phyloP scores from a whole-genome alignment of 305 asterid species.

The Fraxinus baroniana region DNA sequence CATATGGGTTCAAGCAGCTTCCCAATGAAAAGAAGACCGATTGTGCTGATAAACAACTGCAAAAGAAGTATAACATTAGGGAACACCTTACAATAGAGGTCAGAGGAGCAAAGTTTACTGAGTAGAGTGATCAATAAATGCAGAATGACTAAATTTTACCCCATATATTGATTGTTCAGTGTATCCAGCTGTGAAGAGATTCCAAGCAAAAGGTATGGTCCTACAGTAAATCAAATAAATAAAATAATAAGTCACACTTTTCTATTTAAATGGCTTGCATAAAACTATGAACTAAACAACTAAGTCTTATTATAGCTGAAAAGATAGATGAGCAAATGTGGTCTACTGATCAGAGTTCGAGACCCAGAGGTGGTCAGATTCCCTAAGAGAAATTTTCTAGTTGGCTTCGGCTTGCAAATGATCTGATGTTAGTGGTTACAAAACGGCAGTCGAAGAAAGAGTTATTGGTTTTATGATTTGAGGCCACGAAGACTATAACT shows the following conservation, averaged over 20 bases:
- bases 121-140: conserved; percentile 4
- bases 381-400: background rate
- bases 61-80: conserved; percentile 19
- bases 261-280: conserved; percentile 6
- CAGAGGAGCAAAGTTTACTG: background rate
- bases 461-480: background rate
- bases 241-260: background rate
- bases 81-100: too few relatives aligned
- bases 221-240: conserved; percentile 39
- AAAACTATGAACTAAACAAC: background rate
- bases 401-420: background rate
- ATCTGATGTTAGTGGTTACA: background rate
- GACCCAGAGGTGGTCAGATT: background rate
- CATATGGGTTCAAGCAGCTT: conserved; percentile 91
- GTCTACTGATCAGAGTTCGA: background rate
- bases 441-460: background rate
- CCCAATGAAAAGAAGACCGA: conserved; percentile 84
- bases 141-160: conserved; percentile 41
- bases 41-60: conserved; percentile 70
- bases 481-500: background rate
- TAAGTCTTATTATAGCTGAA: background rate
- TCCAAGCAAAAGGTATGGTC: conserved; percentile 96
- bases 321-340: background rate
- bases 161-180: conserved; percentile 77
- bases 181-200: conserved; percentile 89